phyloP scores from a whole-genome alignment of 441 rosid species.

The Kokia cookei region DNA sequence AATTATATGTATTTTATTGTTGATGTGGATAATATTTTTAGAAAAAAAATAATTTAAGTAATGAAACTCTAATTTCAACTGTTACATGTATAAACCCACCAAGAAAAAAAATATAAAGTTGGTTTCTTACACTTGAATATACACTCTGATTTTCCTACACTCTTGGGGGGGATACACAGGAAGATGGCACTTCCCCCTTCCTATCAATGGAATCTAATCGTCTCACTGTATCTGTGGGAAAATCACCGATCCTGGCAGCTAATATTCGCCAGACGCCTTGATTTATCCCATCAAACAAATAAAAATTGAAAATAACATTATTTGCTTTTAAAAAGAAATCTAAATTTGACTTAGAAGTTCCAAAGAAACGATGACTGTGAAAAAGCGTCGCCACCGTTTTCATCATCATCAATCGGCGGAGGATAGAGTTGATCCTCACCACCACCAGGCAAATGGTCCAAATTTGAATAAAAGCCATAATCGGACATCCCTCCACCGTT shows the following conservation, averaged over 20 bases:
- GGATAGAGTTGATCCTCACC: constrained; percentile 3
- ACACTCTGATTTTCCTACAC: background rate
- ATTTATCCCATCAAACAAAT: background rate
- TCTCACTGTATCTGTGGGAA: background rate
- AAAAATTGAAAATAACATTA: background rate
- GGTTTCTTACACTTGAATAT: background rate
- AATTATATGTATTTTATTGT: too few relatives aligned
- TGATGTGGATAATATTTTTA: too few relatives aligned
- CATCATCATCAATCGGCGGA: background rate
- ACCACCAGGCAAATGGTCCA: background rate
- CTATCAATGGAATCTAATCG: background rate
- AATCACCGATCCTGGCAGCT: constrained; percentile 5
- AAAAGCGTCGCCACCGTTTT: background rate
- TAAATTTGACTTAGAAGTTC: constrained; percentile 17
- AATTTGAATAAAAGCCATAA: background rate
- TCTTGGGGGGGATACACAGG: background rate
- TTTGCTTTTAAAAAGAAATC: too few relatives aligned
- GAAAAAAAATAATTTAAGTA: too few relatives aligned
- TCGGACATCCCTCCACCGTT: background rate
- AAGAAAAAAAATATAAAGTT: background rate
- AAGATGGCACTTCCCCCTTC: background rate
- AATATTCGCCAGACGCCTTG: constrained; percentile 17
- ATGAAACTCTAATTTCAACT: too few relatives aligned
- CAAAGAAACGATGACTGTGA: constrained; percentile 24
- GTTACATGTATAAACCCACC: too few relatives aligned